Evolutionary conservation across 371 early-diverging fungal genomes (phyloP).

Genomic region (Spraguea lophii): DNA sequence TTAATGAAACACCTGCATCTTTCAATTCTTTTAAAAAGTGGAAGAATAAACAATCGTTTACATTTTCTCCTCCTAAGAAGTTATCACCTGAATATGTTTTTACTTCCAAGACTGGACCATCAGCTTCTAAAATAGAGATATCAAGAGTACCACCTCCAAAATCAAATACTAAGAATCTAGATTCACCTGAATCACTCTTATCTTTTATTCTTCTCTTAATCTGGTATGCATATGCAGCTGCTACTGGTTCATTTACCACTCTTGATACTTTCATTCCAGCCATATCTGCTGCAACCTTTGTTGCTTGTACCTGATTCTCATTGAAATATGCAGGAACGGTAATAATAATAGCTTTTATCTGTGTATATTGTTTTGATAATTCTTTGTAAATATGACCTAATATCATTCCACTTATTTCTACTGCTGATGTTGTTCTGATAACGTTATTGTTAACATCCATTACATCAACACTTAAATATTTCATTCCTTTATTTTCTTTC

Average conservation of each 20-base stretch:
- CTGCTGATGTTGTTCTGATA: neutral
- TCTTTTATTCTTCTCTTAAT: constrained; percentile 8
- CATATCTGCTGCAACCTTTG: constrained; percentile 37
- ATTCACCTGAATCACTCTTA: constrained; percentile 17
- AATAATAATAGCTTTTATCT: constrained; percentile 22
- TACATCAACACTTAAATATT: constrained; percentile 5
- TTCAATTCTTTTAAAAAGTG: constrained; percentile 68
- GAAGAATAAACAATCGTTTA: constrained; percentile 72
- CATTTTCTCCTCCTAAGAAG: constrained; percentile 91
- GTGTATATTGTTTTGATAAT: neutral
- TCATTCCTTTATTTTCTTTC: constrained; percentile 25
- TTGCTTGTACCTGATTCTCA: constrained; percentile 34
- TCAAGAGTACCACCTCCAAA: constrained; percentile 91
- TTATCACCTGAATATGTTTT: constrained; percentile 85
- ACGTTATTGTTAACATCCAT: constrained; percentile 1
- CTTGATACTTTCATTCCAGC: constrained; percentile 36
- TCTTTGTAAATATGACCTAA: neutral
- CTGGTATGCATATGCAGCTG: constrained; percentile 44
- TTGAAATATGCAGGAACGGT: constrained; percentile 45
- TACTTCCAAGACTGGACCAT: constrained; percentile 73
- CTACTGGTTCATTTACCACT: constrained; percentile 43
- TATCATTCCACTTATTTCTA: constrained; percentile 1
- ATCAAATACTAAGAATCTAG: constrained; percentile 70
- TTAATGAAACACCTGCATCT: constrained; percentile 11
- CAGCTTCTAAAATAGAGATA: constrained; percentile 74